Conservation (phyloP, 768 basidiomycete genomes). For the Xerocomus potaroensis region DNA sequence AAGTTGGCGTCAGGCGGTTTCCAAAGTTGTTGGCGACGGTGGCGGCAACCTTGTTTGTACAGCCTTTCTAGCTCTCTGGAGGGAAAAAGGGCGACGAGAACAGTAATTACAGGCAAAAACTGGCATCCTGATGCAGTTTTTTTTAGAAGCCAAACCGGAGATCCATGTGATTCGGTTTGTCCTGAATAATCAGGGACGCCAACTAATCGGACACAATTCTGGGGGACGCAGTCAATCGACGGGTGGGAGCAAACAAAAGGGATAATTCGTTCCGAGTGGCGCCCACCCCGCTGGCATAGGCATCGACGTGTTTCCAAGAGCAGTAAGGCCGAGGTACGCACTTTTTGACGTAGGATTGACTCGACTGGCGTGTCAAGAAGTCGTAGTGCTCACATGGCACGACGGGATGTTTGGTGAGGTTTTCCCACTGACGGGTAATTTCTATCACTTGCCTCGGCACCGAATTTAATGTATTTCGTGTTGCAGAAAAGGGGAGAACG, state of each 20-base stretch:
- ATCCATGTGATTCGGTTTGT: not conserved
- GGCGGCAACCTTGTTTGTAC: constrained; percentile 8
- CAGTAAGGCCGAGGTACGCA: not conserved
- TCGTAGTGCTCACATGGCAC: not conserved
- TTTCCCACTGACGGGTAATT: not conserved
- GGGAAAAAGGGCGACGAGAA: not conserved
- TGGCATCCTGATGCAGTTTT: not conserved
- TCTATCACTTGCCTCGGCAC: not conserved
- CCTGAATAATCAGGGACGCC: not conserved
- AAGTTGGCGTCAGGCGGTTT: constrained; percentile 20
- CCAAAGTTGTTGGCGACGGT: constrained; percentile 13
- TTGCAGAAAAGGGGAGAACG: not conserved
- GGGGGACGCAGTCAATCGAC: constrained; percentile 3
- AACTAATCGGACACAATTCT: not conserved
- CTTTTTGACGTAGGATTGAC: not conserved
- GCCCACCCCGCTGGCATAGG: no score
- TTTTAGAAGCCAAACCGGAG: not conserved
- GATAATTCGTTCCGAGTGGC: constrained; percentile 2
- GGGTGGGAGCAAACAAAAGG: not conserved
- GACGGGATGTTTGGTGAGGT: not conserved
- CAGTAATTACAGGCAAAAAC: not conserved
- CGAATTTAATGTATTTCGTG: not conserved
- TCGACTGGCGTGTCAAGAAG: not conserved
- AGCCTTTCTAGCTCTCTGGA: not conserved
- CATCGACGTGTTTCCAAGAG: not conserved